Percentiles rank a stretch among this genome's conserved stretches.
Conservation (phyloP, 2,329 filamentous ascomycete genomes). For the Paracoccidioides brasiliensis region DNA sequence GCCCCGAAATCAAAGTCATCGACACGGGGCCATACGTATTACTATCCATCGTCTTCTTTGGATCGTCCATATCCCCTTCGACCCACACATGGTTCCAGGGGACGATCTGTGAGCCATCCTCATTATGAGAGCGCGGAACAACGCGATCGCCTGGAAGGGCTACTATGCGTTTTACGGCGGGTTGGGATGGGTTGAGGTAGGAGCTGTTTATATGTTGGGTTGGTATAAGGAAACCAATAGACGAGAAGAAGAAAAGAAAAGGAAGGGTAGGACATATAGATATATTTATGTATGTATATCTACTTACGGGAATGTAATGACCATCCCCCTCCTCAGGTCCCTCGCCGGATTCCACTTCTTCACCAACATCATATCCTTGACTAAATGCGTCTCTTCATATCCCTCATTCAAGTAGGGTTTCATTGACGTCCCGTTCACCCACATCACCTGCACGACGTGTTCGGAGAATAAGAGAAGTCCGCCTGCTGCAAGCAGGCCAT, state of each 20-base stretch:
- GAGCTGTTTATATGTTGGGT: slow-evolving; percentile 39
- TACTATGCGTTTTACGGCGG: slow-evolving; percentile 71
- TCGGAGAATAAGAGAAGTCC: slow-evolving; percentile 22
- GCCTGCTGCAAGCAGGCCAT: background rate
- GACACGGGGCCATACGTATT: slow-evolving; percentile 82
- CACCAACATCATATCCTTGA: slow-evolving; percentile 31
- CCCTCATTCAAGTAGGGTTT: slow-evolving; percentile 61
- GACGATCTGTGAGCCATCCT: slow-evolving; percentile 41
- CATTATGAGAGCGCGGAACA: slow-evolving; percentile 37
- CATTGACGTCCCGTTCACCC: slow-evolving; percentile 49
- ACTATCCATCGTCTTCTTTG: slow-evolving; percentile 62
- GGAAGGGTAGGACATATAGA: background rate
- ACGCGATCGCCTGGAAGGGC: slow-evolving; percentile 70
- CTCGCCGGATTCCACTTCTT: slow-evolving; percentile 25
- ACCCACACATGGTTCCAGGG: slow-evolving; percentile 87
- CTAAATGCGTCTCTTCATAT: slow-evolving; percentile 34
- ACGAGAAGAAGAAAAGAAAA: background rate
- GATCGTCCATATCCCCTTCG: slow-evolving; percentile 66
- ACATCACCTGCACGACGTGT: slow-evolving; percentile 30
- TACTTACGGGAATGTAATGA: slow-evolving; percentile 48
- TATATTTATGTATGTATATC: slow-evolving; percentile 8
- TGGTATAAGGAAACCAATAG: slow-evolving; percentile 4
- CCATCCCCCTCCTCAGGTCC: slow-evolving; percentile 55
- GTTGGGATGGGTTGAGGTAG: slow-evolving; percentile 54
- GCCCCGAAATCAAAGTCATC: slow-evolving; percentile 59